phyloP scores from a whole-genome alignment of 495 filamentous ascomycete species.

The Oidiodendron maius region DNA sequence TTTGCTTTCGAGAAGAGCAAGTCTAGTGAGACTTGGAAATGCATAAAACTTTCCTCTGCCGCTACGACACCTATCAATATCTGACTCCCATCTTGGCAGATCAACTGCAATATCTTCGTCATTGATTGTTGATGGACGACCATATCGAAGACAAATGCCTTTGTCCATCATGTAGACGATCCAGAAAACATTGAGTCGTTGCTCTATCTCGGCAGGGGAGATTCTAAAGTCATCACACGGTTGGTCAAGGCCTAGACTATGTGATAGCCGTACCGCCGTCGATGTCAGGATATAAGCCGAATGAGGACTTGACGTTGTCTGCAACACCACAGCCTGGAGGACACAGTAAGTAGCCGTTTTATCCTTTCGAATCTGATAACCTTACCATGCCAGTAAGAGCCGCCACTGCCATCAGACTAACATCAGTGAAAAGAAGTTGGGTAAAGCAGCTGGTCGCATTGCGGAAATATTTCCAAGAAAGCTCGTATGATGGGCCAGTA shows the following conservation, averaged over 20 bases:
- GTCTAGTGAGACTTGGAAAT: background rate
- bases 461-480: background rate
- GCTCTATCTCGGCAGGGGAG: slow-evolving; percentile 16
- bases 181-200: slow-evolving; percentile 27
- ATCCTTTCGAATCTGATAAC: background rate
- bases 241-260: slow-evolving; percentile 26
- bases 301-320: slow-evolving; percentile 2
- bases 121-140: slow-evolving; percentile 3
- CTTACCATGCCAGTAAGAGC: slow-evolving; percentile 8
- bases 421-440: background rate
- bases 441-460: slow-evolving; percentile 7
- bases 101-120: slow-evolving; percentile 12
- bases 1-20: background rate
- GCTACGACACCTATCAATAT: background rate
- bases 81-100: background rate
- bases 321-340: slow-evolving; percentile 3
- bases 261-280: slow-evolving; percentile 19
- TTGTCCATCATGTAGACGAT: slow-evolving; percentile 23
- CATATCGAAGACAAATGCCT: background rate
- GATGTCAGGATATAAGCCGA: background rate
- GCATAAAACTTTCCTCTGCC: background rate
- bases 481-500: background rate
- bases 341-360: background rate
- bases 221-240: slow-evolving; percentile 5
- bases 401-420: slow-evolving; percentile 3